Percentiles rank a stretch among this genome's conserved stretches.
Conservation (phyloP, 805 yeast species). For the Lipomyces orientalis region DNA sequence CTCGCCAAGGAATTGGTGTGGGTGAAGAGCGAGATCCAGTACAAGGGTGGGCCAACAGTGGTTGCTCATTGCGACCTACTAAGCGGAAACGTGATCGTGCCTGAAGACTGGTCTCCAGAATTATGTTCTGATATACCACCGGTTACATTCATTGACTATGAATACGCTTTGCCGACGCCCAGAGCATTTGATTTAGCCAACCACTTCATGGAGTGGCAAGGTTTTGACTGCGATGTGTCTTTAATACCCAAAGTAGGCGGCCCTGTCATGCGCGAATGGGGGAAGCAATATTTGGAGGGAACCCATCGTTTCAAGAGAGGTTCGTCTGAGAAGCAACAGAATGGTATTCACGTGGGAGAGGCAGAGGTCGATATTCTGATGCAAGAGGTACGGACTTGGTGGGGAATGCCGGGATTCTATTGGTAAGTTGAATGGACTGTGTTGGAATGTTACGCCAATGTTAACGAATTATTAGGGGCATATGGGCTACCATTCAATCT, state of each 20-base stretch:
- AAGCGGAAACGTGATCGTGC: constrained; percentile 74
- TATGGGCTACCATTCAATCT: constrained; percentile 80
- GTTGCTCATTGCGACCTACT: constrained; percentile 74
- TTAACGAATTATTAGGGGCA: constrained; percentile 54
- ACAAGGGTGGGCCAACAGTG: constrained; percentile 58
- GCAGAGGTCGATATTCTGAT: constrained; percentile 54
- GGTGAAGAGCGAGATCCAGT: constrained; percentile 53
- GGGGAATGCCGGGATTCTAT: constrained; percentile 82
- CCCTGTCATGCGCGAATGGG: constrained; percentile 61
- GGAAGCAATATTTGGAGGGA: constrained; percentile 58
- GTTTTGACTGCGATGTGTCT: constrained; percentile 69
- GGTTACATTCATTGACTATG: constrained; percentile 70
- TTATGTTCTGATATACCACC: constrained; percentile 33
- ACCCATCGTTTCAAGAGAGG: constrained; percentile 25
- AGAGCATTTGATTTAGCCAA: constrained; percentile 77
- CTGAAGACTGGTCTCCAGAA: constrained; percentile 47
- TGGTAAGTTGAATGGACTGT: constrained; percentile 48
- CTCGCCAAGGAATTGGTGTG: constrained; percentile 60
- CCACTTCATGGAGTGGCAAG: constrained; percentile 83
- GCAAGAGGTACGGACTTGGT: constrained; percentile 62
- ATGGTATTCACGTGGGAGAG: constrained; percentile 29
- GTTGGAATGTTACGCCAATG: background rate
- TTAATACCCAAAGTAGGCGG: constrained; percentile 65
- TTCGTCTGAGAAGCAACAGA: background rate
- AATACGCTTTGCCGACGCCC: constrained; percentile 73